phyloP scores from a whole-genome alignment of 257 asterid genomes.

The Cordia subcordata region DNA sequence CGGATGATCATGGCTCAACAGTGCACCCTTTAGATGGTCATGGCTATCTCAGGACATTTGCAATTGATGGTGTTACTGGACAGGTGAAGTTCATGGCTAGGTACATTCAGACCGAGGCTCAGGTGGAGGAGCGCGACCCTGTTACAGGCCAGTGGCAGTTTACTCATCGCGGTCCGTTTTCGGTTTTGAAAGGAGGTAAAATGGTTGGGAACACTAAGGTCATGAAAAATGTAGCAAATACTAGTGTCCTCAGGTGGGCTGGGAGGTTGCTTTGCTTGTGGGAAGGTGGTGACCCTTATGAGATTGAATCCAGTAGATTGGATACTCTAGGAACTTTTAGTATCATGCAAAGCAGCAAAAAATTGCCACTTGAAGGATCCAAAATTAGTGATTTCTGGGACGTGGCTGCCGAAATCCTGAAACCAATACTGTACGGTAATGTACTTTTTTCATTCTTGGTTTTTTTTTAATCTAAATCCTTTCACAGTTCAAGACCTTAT shows the following conservation, averaged over 20 bases:
- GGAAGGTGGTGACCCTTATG: slow-evolving; percentile 99
- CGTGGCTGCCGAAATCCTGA: slow-evolving; percentile 71
- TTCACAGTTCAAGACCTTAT: too few relatives aligned
- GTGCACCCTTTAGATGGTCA: slow-evolving; percentile 98
- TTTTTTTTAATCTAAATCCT: not conserved
- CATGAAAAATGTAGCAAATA: slow-evolving; percentile 98
- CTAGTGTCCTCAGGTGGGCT: slow-evolving; percentile 86
- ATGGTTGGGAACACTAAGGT: slow-evolving; percentile 94
- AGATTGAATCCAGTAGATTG: slow-evolving; percentile 50
- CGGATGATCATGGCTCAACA: slow-evolving; percentile 95
- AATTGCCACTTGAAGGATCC: slow-evolving; percentile 16
- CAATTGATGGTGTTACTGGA: slow-evolving; percentile 38
- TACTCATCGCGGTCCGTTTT: slow-evolving; percentile 96
- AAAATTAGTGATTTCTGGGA: slow-evolving; percentile 33
- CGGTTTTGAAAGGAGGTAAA: slow-evolving; percentile 78
- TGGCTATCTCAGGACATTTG: slow-evolving; percentile 73
- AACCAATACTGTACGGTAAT: slow-evolving; percentile 78
- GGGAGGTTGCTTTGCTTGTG: slow-evolving; percentile 80
- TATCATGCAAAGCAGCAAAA: slow-evolving; percentile 23
- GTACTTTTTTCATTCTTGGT: slow-evolving; percentile 6
- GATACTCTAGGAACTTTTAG: slow-evolving; percentile 57
- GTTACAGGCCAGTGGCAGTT: slow-evolving; percentile 82
- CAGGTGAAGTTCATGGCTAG: slow-evolving; percentile 72
- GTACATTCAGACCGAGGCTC: slow-evolving; percentile 95
- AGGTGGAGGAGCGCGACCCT: slow-evolving; percentile 78